Conservation (phyloP, 169 alveolate genomes). For the Perkinsus olseni region DNA sequence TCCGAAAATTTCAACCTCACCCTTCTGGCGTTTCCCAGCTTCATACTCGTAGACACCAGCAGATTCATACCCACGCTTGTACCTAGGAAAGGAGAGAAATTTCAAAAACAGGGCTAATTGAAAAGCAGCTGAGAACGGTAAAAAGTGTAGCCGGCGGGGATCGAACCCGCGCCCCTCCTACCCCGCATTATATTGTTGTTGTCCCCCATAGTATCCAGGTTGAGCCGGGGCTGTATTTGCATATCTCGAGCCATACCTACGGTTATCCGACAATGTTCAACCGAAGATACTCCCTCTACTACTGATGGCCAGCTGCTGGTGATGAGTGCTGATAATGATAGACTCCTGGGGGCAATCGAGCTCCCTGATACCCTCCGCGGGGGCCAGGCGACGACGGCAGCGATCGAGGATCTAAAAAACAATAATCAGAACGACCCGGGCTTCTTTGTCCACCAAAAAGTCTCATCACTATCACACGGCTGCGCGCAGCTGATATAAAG, state of each 20-base stretch:
- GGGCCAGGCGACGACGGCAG: neutral
- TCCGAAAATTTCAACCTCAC: neutral
- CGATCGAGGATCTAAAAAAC: neutral
- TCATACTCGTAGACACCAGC: neutral
- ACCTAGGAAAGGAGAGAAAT: neutral
- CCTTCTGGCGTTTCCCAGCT: neutral
- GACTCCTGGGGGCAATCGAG: neutral
- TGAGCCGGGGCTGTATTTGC: neutral
- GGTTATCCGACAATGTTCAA: no score
- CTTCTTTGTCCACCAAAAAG: no score
- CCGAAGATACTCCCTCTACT: neutral
- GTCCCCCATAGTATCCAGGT: neutral
- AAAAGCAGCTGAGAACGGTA: neutral
- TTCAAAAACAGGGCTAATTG: neutral
- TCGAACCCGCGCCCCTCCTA: neutral
- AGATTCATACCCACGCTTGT: neutral
- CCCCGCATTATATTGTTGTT: neutral
- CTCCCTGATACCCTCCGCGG: neutral
- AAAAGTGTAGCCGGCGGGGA: neutral
- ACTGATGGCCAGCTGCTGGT: neutral
- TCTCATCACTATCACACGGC: no score
- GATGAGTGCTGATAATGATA: neutral
- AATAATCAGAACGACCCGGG: neutral
- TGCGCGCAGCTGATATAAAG: no score
- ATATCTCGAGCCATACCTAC: neutral